A percentile compares a stretch with the other conserved stretches of the same genome.
Evolutionary conservation across 2,329 filamentous ascomycete genomes (phyloP).

Genomic region (Torrubiella hemipterigena): DNA sequence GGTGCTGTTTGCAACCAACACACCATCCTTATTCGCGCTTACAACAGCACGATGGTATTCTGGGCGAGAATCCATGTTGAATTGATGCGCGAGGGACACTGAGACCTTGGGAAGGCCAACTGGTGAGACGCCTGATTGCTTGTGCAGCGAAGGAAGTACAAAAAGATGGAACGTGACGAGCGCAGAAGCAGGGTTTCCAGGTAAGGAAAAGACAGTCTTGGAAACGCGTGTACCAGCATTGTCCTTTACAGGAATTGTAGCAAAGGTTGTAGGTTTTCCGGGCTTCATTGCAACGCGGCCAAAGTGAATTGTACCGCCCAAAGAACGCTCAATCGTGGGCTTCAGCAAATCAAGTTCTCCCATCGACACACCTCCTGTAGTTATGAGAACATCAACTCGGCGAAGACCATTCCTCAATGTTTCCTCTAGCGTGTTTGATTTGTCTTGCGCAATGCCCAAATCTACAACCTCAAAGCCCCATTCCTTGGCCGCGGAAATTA

Average conservation of each 20-base stretch:
- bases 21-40: conserved; percentile 50
- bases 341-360: conserved; percentile 94
- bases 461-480: conserved; percentile 74
- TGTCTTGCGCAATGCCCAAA: conserved; percentile 72
- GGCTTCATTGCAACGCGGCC: conserved; percentile 96
- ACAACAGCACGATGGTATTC: conserved; percentile 89
- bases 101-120: conserved; percentile 60
- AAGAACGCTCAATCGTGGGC: conserved; percentile 79
- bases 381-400: conserved; percentile 71
- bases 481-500: conserved; percentile 64
- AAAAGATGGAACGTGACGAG: conserved; percentile 92
- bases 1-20: conserved; percentile 65
- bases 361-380: conserved; percentile 93
- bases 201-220: conserved; percentile 77
- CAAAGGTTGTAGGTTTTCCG: conserved; percentile 94
- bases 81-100: conserved; percentile 60
- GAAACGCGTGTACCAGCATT: conserved; percentile 43
- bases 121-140: conserved; percentile 55
- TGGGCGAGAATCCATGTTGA: conserved; percentile 63
- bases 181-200: conserved; percentile 87
- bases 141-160: conserved; percentile 76
- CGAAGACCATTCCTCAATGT: conserved; percentile 65
- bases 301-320: conserved; percentile 92
- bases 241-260: conserved; percentile 62
- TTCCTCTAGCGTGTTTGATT: conserved; percentile 61